A percentile compares a stretch with the other conserved stretches of the same genome.
phyloP scores from a whole-genome alignment of 441 rosid species.

The Eugenia klotzschiana region DNA sequence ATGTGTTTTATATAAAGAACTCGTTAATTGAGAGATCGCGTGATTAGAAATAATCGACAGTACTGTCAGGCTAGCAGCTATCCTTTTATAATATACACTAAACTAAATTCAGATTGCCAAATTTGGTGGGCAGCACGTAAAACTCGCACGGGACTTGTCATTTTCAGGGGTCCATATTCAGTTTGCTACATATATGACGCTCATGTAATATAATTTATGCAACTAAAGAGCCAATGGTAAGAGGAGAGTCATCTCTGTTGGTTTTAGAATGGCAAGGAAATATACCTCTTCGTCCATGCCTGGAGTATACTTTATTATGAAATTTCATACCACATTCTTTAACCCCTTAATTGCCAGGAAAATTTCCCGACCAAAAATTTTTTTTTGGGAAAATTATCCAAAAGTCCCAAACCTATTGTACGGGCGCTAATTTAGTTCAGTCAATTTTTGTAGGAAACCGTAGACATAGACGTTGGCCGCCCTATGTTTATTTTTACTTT shows the following conservation, averaged over 20 bases:
- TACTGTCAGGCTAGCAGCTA: no score
- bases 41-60: no score
- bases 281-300: background rate
- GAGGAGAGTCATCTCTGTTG: background rate
- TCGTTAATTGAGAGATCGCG: no score
- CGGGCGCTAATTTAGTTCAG: no score
- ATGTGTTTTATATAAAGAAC: no score
- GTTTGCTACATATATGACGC: background rate
- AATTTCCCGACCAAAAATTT: no score
- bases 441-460: no score
- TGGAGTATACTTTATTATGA: background rate
- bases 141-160: no score
- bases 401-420: no score
- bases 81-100: no score
- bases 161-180: background rate
- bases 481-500: no score
- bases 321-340: background rate
- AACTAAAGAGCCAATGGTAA: fast-evolving
- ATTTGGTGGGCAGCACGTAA: background rate
- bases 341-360: fast-evolving
- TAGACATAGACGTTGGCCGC: no score
- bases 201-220: background rate
- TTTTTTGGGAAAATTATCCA: background rate
- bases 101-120: background rate
- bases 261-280: background rate